A percentile compares a stretch with the other conserved stretches of the same genome.
Conservation (phyloP, 345 rosid genomes). For the Salix caprea region DNA sequence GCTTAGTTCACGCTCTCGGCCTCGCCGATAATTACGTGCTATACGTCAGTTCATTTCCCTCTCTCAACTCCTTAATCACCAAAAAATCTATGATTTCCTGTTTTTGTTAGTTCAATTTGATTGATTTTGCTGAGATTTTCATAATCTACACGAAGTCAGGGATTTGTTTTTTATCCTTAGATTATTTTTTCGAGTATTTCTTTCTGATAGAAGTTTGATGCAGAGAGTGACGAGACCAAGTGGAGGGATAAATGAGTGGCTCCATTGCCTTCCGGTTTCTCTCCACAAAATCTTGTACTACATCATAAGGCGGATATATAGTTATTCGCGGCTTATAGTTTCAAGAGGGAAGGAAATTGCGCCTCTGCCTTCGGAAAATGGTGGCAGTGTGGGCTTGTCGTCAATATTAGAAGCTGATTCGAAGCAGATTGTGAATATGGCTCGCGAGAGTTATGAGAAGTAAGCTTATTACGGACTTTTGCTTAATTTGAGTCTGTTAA, state of each 20-base stretch:
- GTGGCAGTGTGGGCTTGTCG: constrained; percentile 61
- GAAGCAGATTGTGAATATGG: constrained; percentile 70
- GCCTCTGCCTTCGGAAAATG: constrained; percentile 42
- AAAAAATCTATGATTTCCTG: background rate
- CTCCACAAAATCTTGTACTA: constrained; percentile 66
- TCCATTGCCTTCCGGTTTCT: constrained; percentile 87
- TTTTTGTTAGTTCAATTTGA: background rate
- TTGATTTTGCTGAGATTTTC: background rate
- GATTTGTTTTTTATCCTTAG: background rate
- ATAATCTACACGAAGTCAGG: too few relatives aligned
- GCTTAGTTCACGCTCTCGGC: constrained; percentile 84
- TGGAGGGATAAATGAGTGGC: constrained; percentile 89
- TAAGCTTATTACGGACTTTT: constrained; percentile 16
- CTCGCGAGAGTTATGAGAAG: constrained; percentile 76
- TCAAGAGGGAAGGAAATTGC: constrained; percentile 33
- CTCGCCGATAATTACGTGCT: constrained; percentile 56
- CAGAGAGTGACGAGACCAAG: constrained; percentile 94
- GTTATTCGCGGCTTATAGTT: constrained; percentile 44
- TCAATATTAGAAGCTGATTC: constrained; percentile 78
- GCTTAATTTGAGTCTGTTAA: background rate
- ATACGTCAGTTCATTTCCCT: constrained; percentile 49
- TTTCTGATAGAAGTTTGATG: background rate
- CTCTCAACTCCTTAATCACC: background rate
- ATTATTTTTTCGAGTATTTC: background rate
- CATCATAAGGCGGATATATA: constrained; percentile 45